Base-by-base conservation (phyloP, 768 basidiomycete genomes). In the Podaxis sp. region DNA sequence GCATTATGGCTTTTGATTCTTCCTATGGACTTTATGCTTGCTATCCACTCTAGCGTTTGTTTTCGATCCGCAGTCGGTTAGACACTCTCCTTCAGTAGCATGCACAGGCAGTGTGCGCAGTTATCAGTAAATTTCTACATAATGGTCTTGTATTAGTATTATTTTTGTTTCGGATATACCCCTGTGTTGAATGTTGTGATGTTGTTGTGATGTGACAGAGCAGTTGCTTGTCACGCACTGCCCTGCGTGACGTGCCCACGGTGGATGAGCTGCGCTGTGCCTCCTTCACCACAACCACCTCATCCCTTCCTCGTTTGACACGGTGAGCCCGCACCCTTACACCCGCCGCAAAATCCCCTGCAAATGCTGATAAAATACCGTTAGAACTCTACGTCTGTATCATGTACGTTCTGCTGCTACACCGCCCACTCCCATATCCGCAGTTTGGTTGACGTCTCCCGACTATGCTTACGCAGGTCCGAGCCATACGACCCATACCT, bases 401-500 rank as follows among this genome's bases (percentile, higher is more conserved):
- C 70, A 80, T 80, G 79, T 80, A 56, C 59, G 79, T 75, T 53
- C 46, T 56, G 56, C 60, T 40, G 6, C 8, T 44, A 10, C 48
- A 56, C n/a, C 41, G 41, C 17, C 15, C 41, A 37, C 26, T 46
- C 26, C 15, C 40, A 12, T 10, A 20, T 33, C 46, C 53, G 46
- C 28, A 56, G 54, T 40, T 53, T 20, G 36, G 55, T 62, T 68
- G 56, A 66, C 57, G 48, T 30, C 36, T 6, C 33, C 30, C 13
- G 37, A 46, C 48, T 56, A 66, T 46, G 56, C 12, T 53, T 33
- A 4, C 56, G 46, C 75, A 96, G 95, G 95, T 94, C 95, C 73
- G 93, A 96, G 80, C 96, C 95, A 73, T 98, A 98, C 78, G 96
- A 99, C 85, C 96, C 96, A 68, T 99, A 99, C 79, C 84, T 98